Base-by-base conservation (phyloP, 345 rosid species). In the Boechera divaricarpa region DNA sequence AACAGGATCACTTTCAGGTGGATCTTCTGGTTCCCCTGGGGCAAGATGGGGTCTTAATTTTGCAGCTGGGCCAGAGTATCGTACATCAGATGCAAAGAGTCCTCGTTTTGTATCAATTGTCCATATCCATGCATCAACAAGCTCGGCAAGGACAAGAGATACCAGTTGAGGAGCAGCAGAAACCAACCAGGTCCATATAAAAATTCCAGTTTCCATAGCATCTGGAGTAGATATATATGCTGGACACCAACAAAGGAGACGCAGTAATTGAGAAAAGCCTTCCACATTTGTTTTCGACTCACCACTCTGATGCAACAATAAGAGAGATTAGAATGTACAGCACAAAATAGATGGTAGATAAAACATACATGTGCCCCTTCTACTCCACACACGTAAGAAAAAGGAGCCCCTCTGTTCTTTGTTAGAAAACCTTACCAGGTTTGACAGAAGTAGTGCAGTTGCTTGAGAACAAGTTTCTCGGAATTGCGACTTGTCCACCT, bases 41-140 rank as follows among this genome's bases (percentile, higher is more conserved):
- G 91, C 79, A 82, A 96, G 96, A 32, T 93, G 98, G 62, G 99
- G 99, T 86, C 96, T 90, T 78, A 96, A 78, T 77, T 88, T 96
- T 57, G 99, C 97, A 73, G 92, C 88, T 45, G 99, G 98, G 71
- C 99, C 98, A 65, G 92, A 84, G 67, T 81, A 88, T 74, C 84
- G 85, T 67, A 85, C 87, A 60, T 93, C 97, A 84, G 86, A 87
- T n/a, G 98, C 98, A 84, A 96, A 95, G 65, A 96, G 91, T 65
- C 99, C 99, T 53, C 96, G 87, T 77, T 91, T 96, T 15, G 93
- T 93, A 77, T 93, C 99, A 72, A 96, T 91, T 83, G 98, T 96
- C 99, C 99, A 96, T 75, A 93, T 81, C 99, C 99, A 96, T 62
- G 99, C 99, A 91, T 92, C 99, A 77, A 96, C 98, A 75, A 96